Base-by-base conservation (phyloP, 495 filamentous ascomycete species). In the Pyrenopolyporus hunteri region DNA sequence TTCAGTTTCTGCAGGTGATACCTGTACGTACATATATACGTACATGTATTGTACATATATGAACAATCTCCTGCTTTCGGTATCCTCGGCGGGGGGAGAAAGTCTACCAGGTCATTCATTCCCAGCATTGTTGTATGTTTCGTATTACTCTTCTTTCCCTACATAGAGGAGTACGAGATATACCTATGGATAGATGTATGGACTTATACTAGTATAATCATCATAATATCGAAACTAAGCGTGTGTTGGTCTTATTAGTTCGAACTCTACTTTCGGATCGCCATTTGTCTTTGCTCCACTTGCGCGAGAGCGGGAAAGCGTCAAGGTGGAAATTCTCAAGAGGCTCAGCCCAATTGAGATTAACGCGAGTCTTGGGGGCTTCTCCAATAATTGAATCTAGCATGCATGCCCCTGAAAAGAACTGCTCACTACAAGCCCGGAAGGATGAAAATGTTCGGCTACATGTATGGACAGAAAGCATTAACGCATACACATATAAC, bases 341-440 rank as follows among this genome's bases (percentile, higher is more conserved):
- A 60, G 45, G 46, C 45, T 66, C 19, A 50, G 31, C 62, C 51
- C 6, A 57, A 52, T 56, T 57, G 22, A 57, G 56, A 65, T 55
- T 60, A 60, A 46, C 36, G 45, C 11, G 6, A 39, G 37, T 51
- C 37, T 59, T 50, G 26, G 55, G 17, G 55, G 17, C 29, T 47
- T 31, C 9, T 37, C 29, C 19, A 51, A 56, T 50, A 19, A 35
- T 47, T 46, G 22, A 20, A 64, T 8, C 33, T 57, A 57, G 25
- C 59, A 53, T 53, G 57, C 48, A 52, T 63, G 25, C 59, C 52
- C 59, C 59, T 63, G 59, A 46, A 20, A 37, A 43, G 8, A n/a
- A 53, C 32, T 19, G 19, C 20, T 35, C 28, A 13, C n/a, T 16
- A 22, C 16, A 17, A 59, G 16, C 35, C 32, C n/a, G 59, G 26